Base-by-base conservation (phyloP, 345 rosid species). In the Salix viminalis region DNA sequence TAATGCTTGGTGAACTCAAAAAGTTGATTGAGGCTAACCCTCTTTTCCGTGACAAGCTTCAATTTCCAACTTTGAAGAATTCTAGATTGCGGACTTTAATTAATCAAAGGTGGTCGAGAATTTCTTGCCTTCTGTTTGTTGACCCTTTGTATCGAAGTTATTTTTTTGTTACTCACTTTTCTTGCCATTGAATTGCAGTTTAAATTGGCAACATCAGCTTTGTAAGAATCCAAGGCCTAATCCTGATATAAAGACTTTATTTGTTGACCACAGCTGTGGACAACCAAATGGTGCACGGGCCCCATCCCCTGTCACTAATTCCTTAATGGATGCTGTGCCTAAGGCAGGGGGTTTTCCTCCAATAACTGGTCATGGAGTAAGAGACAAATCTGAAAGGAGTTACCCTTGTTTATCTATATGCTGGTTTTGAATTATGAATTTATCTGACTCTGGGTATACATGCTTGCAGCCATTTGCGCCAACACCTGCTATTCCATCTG, bases 121-220 rank as follows among this genome's bases (percentile, higher is more conserved):
- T 30, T 74, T 76, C 58, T 74, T 74, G 16, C 21, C 37, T 48
- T 80, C 42, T 58, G 41, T 79, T 23, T 9, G 46, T 30, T 61
- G 73, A 67, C 64, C 48, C 75, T 37, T 76, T 41, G 42, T 34
- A 48, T 61, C 37, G 70, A 77, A 44, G 72, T 73, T 19, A 67
- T 79, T 41, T 50, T 37, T 9, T 39, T 54, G 18, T 69, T 21
- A 26, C 74, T 39, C 71, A 52, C 71, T 79, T 41, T 79, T 44
- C 68, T 72, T 16, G 14, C n/a, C 24, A 42, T 23, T 79, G 34
- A 68, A 76, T 71, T 78, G 84, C 89, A 91, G 97, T 83, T 87
- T 93, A 75, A 91, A 93, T 85, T 91, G 96, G 96, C 97, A 93
- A 87, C 96, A 91, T 83, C 94, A 90, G 81, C 90, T 90, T 74